Conservation (phyloP, 2,329 filamentous ascomycete species). For the Rutstroemia sp. region DNA sequence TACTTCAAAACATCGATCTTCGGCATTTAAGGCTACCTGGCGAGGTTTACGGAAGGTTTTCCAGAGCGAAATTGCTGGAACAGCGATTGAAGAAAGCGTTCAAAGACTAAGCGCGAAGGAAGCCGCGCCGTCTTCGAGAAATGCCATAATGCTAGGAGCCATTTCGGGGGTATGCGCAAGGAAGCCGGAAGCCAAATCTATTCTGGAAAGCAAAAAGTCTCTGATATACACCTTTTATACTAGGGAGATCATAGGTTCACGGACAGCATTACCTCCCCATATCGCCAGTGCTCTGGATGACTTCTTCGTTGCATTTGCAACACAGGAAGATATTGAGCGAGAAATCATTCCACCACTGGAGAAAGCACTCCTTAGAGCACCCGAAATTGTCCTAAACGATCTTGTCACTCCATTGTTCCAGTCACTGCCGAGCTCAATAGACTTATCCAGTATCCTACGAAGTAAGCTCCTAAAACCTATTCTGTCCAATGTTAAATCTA, state of each 20-base stretch:
- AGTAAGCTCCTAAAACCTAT: constrained; percentile 76
- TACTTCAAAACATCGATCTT: constrained; percentile 57
- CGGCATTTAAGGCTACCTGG: constrained; percentile 69
- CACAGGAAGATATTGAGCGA: constrained; percentile 64
- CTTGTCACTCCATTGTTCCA: constrained; percentile 66
- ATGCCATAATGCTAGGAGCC: constrained; percentile 74
- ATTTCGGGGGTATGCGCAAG: constrained; percentile 81
- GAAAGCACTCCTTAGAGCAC: constrained; percentile 80
- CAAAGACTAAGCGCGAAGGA: constrained; percentile 62
- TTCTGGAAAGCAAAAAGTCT: constrained; percentile 59
- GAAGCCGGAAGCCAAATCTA: constrained; percentile 52
- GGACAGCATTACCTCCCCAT: constrained; percentile 61
- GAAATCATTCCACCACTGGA: constrained; percentile 77
- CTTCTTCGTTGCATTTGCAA: constrained; percentile 74
- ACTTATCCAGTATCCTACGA: constrained; percentile 68
- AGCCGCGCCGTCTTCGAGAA: constrained; percentile 54
- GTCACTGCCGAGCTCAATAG: constrained; percentile 61
- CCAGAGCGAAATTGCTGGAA: constrained; percentile 38
- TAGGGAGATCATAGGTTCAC: constrained; percentile 78
- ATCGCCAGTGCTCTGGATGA: constrained; percentile 67
- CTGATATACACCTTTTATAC: constrained; percentile 76
- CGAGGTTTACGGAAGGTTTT: constrained; percentile 73
- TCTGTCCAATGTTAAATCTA: constrained; percentile 85
- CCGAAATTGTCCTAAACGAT: constrained; percentile 79
- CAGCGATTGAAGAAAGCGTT: constrained; percentile 45